These are phyloP conservation scores for Ogataea hybrid DNA, from an alignment of 1,139 yeast genomes.

Conservation along the genomic window DNA sequence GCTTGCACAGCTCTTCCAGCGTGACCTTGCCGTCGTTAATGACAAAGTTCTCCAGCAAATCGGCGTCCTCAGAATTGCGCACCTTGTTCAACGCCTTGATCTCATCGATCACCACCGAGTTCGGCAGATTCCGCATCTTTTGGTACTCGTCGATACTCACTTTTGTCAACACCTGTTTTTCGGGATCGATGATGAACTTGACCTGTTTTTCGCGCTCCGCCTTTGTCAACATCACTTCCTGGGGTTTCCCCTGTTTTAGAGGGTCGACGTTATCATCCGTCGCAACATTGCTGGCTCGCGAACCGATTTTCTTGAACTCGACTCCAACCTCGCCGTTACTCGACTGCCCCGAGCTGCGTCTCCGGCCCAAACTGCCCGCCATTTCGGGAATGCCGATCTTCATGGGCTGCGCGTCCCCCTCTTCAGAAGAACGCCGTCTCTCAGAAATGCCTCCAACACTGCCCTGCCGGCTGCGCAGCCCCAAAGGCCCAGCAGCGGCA, in stretches of 20 bases:
- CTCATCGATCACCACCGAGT: constrained; percentile 34
- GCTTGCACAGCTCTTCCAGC: constrained; percentile 81
- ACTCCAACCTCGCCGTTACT: background rate
- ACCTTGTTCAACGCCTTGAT: constrained; percentile 44
- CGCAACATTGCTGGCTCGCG: background rate
- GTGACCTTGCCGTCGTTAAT: constrained; percentile 63
- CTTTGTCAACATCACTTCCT: constrained; percentile 15
- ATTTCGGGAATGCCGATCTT: constrained; percentile 20
- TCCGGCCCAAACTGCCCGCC: constrained; percentile 7
- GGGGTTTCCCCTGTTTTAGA: constrained; percentile 1
- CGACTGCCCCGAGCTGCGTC: constrained; percentile 12
- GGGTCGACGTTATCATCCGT: constrained; percentile 7
- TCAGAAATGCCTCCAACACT: constrained; percentile 6
- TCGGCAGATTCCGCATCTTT: constrained; percentile 14
- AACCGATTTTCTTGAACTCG: constrained; percentile 5
- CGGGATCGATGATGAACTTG: constrained; percentile 37
- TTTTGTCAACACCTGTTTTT: constrained; percentile 29
- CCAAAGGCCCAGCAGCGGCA: constrained; percentile 4
- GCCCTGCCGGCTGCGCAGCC: constrained; percentile 13
- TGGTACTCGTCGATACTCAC: constrained; percentile 14
- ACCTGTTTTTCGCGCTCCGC: constrained; percentile 24
- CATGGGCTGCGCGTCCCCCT: constrained; percentile 12
- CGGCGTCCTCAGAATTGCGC: constrained; percentile 42
- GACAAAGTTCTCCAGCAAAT: constrained; percentile 41
- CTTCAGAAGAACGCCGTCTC: constrained; percentile 8